Evolutionary conservation across 2,329 filamentous ascomycete genomes (phyloP).

Genomic region (Triangularia verruculosa): DNA sequence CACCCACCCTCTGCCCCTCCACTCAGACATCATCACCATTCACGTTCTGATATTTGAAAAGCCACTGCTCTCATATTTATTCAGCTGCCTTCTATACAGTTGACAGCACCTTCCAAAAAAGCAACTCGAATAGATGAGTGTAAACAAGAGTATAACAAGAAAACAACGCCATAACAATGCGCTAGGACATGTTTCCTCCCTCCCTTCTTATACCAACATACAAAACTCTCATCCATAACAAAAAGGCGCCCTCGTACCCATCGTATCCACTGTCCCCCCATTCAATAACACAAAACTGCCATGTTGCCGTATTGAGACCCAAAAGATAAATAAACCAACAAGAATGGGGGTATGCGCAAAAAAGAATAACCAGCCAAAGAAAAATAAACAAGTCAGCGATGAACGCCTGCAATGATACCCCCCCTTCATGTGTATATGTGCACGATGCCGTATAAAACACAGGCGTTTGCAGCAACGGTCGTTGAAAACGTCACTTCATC

Average conservation of each 20-base stretch:
- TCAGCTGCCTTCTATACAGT: background rate
- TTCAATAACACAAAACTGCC: background rate
- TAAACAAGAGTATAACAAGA: slow-evolving; percentile 2
- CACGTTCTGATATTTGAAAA: background rate
- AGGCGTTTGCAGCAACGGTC: no score
- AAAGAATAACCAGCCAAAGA: background rate
- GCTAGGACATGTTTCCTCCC: background rate
- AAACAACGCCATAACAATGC: slow-evolving; percentile 5
- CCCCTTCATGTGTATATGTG: background rate
- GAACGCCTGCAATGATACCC: background rate
- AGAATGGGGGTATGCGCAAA: slow-evolving; percentile 6
- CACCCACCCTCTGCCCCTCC: background rate
- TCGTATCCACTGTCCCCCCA: background rate
- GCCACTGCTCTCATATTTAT: background rate
- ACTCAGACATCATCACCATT: background rate
- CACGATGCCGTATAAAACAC: no score
- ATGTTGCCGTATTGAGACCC: background rate
- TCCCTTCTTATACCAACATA: background rate
- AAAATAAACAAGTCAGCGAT: background rate
- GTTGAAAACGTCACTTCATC: no score
- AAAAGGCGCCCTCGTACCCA: background rate
- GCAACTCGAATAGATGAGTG: slow-evolving; percentile 6
- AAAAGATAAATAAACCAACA: background rate
- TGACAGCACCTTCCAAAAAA: background rate
- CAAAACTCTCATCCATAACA: background rate